phyloP scores from a whole-genome alignment of 164 flowering plant species.

The Pachysandra terminalis region DNA sequence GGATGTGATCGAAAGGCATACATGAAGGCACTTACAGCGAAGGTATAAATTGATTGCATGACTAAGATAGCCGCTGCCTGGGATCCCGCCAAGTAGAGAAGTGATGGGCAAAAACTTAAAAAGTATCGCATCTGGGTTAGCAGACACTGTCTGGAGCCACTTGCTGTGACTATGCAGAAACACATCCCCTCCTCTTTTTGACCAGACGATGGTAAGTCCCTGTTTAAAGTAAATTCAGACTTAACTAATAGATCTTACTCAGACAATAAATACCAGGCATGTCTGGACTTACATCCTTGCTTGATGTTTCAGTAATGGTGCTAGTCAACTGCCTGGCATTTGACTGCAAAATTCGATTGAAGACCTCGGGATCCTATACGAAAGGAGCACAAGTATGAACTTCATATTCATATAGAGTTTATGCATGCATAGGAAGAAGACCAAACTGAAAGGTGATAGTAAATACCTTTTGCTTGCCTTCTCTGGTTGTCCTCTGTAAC shows the following conservation, averaged over 20 bases:
- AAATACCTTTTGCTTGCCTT: conserved; percentile 49
- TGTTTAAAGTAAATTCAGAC: conserved; percentile 22
- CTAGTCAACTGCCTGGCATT: conserved; percentile 62
- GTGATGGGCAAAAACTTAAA: conserved; percentile 88
- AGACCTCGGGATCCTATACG: conserved; percentile 78
- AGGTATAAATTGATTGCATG: conserved; percentile 91
- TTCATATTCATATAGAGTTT: too few species aligned
- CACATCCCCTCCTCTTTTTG: conserved; percentile 82
- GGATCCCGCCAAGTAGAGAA: conserved; percentile 77
- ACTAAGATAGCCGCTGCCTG: conserved; percentile 91
- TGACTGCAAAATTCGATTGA: conserved; percentile 59
- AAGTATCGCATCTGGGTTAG: conserved; percentile 69
- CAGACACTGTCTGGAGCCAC: conserved; percentile 81
- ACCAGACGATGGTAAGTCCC: conserved; percentile 74
- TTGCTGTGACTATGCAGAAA: conserved; percentile 49
- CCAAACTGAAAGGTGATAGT: not conserved
- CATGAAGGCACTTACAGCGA: conserved; percentile 57
- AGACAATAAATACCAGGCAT: not conserved
- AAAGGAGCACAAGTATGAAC: conserved; percentile 8
- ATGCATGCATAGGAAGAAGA: not conserved
- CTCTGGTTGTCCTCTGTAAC: conserved; percentile 45
- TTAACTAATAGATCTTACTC: not conserved
- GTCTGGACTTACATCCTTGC: conserved; percentile 73
- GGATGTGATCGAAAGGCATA: too few species aligned
- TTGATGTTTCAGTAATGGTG: conserved; percentile 69